Evolutionary conservation across 1,284 basidiomycete genomes (phyloP).

Genomic region (Athelia psychrophila): DNA sequence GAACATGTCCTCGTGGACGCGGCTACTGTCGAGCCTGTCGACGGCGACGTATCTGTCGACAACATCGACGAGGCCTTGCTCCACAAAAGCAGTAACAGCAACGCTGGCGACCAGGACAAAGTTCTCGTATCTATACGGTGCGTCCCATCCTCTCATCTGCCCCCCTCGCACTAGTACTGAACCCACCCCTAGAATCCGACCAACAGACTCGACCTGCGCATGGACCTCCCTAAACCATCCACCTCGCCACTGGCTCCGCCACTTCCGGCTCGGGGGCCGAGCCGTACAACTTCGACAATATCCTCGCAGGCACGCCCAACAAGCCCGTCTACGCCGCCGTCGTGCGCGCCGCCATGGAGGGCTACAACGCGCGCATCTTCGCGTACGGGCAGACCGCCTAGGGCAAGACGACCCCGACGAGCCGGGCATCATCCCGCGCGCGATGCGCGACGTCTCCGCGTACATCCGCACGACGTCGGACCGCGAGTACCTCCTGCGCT

Average conservation of each 20-base stretch:
- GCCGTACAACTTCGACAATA: constrained; percentile 71
- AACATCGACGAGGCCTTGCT: constrained; percentile 60
- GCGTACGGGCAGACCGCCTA: constrained; percentile 91
- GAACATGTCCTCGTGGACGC: constrained; percentile 75
- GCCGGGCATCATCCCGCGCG: constrained; percentile 92
- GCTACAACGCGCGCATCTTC: constrained; percentile 93
- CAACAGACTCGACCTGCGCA: constrained; percentile 52
- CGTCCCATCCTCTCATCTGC: constrained; percentile 12
- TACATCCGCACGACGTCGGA: constrained; percentile 69
- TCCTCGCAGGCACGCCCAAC: constrained; percentile 83
- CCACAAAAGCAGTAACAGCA: constrained; percentile 18
- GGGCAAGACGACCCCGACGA: constrained; percentile 88
- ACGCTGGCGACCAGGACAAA: constrained; percentile 73
- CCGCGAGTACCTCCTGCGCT: constrained; percentile 92
- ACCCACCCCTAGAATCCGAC: constrained; percentile 57
- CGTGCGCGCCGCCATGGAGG: constrained; percentile 92
- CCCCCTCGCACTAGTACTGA: constrained; percentile 3
- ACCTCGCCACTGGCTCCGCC: constrained; percentile 53
- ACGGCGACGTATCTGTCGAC: constrained; percentile 43
- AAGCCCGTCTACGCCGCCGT: constrained; percentile 83
- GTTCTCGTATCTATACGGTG: constrained; percentile 87
- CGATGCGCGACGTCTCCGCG: constrained; percentile 83
- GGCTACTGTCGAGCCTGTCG: constrained; percentile 63
- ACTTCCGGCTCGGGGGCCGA: constrained; percentile 41
- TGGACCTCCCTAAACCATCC: constrained; percentile 54